These are phyloP conservation scores for Irpex rosettiformis DNA, from an alignment of 1,284 basidiomycete species.

Conservation along the genomic window DNA sequence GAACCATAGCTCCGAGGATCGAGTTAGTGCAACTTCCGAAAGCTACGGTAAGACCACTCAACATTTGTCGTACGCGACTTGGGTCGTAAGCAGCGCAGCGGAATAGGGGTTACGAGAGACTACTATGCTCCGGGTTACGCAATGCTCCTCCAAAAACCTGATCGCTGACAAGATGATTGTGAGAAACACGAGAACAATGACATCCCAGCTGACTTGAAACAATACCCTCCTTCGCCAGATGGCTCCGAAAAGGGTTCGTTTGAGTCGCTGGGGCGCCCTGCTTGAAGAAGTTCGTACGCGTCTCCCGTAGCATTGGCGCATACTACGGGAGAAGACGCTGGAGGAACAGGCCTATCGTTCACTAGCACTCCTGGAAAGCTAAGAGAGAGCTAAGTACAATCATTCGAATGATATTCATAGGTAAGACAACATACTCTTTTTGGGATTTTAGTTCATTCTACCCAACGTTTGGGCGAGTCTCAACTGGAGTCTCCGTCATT, in stretches of 20 bases:
- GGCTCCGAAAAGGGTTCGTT: background rate
- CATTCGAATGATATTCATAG: no score
- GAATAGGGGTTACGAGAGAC: background rate
- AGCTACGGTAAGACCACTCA: no score
- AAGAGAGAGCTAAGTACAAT: no score
- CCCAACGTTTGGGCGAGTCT: background rate
- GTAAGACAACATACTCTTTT: background rate
- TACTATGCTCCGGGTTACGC: background rate
- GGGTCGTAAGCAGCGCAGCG: background rate
- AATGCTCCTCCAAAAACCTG: background rate
- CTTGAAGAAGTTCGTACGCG: background rate
- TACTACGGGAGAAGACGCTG: conserved; percentile 4
- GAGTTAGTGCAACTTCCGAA: no score
- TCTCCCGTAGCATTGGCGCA: background rate
- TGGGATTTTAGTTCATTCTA: no score
- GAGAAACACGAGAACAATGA: background rate
- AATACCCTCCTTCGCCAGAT: no score
- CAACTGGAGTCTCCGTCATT: background rate
- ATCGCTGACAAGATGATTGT: background rate
- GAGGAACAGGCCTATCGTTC: background rate
- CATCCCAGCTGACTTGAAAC: no score
- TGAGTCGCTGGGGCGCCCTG: background rate
- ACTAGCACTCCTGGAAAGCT: background rate
- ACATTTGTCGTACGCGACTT: no score
- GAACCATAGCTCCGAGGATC: no score